phyloP scores from a whole-genome alignment of 768 basidiomycete genomes.

The Serendipita sp. region DNA sequence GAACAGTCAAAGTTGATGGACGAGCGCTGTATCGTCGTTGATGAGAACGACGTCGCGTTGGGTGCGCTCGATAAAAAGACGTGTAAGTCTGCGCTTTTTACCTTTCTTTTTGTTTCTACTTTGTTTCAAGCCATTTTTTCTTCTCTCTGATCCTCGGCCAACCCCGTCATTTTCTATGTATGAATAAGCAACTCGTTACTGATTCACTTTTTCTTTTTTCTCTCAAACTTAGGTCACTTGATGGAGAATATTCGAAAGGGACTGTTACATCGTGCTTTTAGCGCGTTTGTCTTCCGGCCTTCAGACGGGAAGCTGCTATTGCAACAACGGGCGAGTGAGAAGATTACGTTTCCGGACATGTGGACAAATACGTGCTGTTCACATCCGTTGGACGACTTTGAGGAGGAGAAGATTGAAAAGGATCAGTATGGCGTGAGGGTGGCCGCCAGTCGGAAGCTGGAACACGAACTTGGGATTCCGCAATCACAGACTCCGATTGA shows the following conservation, averaged over 20 bases:
- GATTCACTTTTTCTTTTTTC: neutral
- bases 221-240: slow-evolving; percentile 54
- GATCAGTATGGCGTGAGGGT: slow-evolving; percentile 68
- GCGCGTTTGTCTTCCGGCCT: slow-evolving; percentile 91
- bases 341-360: slow-evolving; percentile 98
- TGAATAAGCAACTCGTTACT: too few relatives aligned
- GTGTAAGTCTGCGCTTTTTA: slow-evolving; percentile 37
- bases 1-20: slow-evolving; percentile 94
- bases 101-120: too few relatives aligned
- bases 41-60: slow-evolving; percentile 69
- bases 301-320: slow-evolving; percentile 84
- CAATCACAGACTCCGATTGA: slow-evolving; percentile 58
- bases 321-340: slow-evolving; percentile 92
- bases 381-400: slow-evolving; percentile 88
- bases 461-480: slow-evolving; percentile 94
- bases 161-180: too few relatives aligned
- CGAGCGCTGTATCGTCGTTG: slow-evolving; percentile 84
- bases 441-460: slow-evolving; percentile 90
- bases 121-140: neutral
- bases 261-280: slow-evolving; percentile 93
- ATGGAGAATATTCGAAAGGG: slow-evolving; percentile 95
- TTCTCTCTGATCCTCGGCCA: neutral
- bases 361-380: slow-evolving; percentile 99
- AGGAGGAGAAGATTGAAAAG: slow-evolving; percentile 58
- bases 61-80: slow-evolving; percentile 93